These are phyloP conservation scores for Lodderomyces pseudojiufengensis DNA, from an alignment of 1,139 yeast species.

Conservation along the genomic window DNA sequence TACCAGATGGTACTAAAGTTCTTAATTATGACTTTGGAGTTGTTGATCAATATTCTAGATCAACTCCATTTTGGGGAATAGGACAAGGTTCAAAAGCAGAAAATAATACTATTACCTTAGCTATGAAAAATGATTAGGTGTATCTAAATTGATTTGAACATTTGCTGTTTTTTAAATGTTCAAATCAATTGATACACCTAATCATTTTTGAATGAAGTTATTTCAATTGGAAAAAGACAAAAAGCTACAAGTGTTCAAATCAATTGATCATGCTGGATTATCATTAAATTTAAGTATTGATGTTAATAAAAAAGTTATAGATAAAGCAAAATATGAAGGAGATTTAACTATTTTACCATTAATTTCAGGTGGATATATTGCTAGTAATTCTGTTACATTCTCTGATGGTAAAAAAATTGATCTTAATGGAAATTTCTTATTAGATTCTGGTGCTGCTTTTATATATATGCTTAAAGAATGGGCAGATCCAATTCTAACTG, in stretches of 20 bases:
- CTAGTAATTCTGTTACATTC: background rate
- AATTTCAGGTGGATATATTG: too few species aligned
- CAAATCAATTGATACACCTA: too few species aligned
- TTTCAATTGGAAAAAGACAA: too few species aligned
- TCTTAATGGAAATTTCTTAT: background rate
- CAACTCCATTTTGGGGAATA: background rate
- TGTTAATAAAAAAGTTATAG: constrained; percentile 9
- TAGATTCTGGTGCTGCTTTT: constrained; percentile 1
- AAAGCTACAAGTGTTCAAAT: too few species aligned
- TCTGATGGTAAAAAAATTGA: background rate
- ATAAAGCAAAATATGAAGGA: constrained; percentile 7
- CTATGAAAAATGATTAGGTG: constrained; percentile 3
- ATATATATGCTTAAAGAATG: background rate
- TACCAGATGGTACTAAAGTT: background rate
- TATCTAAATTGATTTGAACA: too few species aligned
- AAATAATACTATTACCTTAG: background rate
- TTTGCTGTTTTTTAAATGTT: too few species aligned
- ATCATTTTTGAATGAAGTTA: too few species aligned
- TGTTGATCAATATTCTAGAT: too few species aligned
- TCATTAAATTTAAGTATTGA: constrained; percentile 11
- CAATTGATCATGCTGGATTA: constrained; percentile 4
- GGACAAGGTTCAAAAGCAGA: background rate
- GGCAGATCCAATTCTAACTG: constrained; percentile 1
- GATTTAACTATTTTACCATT: constrained; percentile 1
- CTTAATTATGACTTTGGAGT: background rate